These are phyloP conservation scores for Ophiostoma piceae DNA, from an alignment of 2,329 filamentous ascomycete genomes.

Conservation along the genomic window DNA sequence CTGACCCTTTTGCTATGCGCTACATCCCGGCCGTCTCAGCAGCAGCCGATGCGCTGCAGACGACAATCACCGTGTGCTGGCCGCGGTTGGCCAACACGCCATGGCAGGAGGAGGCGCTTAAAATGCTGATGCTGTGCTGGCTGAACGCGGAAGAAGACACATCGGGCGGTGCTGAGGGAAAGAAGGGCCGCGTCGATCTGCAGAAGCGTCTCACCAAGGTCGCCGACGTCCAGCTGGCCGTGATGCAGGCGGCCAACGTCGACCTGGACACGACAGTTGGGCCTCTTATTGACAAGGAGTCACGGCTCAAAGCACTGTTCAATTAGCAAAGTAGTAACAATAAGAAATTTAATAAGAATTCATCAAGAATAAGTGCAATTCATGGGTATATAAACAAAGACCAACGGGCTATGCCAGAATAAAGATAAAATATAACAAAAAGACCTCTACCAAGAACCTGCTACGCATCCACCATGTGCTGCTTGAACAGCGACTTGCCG, in stretches of 20 bases:
- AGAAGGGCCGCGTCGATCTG: constrained; percentile 31
- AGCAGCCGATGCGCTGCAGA: constrained; percentile 50
- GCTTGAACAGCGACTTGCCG: constrained; percentile 94
- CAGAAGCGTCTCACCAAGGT: constrained; percentile 34
- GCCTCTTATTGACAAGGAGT: constrained; percentile 37
- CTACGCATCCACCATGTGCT: constrained; percentile 56
- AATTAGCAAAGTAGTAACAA: background rate
- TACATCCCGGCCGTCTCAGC: constrained; percentile 50
- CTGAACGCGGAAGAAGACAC: constrained; percentile 45
- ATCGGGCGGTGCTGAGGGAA: constrained; percentile 24
- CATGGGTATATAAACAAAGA: background rate
- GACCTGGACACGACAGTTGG: constrained; percentile 32
- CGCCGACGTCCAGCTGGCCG: constrained; percentile 35
- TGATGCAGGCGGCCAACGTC: constrained; percentile 30
- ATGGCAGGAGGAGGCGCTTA: constrained; percentile 60
- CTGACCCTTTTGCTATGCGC: constrained; percentile 61
- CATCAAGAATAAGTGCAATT: background rate
- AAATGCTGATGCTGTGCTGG: constrained; percentile 59
- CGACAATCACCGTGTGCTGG: constrained; percentile 60
- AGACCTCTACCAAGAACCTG: background rate
- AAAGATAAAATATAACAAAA: background rate
- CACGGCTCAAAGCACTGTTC: constrained; percentile 36
- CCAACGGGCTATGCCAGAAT: background rate
- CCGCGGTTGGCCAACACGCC: constrained; percentile 53
- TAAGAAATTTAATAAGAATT: no score